A percentile compares a stretch with the other conserved stretches of the same genome.
These are phyloP conservation scores for Fraxinus greggii DNA, from an alignment of 305 asterid genomes.

Conservation along the genomic window DNA sequence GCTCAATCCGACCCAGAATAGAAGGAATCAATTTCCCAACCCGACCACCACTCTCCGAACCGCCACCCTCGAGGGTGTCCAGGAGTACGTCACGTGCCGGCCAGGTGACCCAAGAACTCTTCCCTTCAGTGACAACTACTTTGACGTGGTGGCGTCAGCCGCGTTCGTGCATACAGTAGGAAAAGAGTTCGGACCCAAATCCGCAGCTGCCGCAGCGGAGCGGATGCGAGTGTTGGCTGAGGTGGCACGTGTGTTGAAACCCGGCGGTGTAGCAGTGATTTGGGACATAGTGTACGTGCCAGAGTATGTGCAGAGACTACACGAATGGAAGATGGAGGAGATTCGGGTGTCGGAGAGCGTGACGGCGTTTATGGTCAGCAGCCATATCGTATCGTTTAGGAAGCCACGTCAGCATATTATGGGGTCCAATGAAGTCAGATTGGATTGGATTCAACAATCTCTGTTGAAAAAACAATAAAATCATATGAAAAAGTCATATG, in stretches of 20 bases:
- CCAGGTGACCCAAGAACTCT: conserved; percentile 82
- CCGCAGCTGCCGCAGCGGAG: conserved; percentile 91
- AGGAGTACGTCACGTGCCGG: conserved; percentile 95
- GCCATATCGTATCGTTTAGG: conserved; percentile 76
- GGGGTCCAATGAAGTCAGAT: conserved; percentile 72
- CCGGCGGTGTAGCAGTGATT: conserved; percentile 82
- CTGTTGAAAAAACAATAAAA: conserved; percentile 36
- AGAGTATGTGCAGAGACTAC: conserved; percentile 78
- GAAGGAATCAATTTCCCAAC: conserved; percentile 16
- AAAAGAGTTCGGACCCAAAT: conserved; percentile 73
- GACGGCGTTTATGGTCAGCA: conserved; percentile 86
- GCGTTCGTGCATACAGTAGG: conserved; percentile 88
- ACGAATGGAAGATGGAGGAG: conserved; percentile 86
- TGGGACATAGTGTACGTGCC: conserved; percentile 91
- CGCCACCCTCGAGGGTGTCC: conserved; percentile 86
- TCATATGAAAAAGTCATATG: conserved; percentile 8
- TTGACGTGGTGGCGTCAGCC: conserved; percentile 96
- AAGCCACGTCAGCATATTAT: conserved; percentile 82
- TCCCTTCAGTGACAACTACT: conserved; percentile 77
- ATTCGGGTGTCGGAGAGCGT: conserved; percentile 84
- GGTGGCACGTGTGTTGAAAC: conserved; percentile 78
- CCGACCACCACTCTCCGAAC: conserved; percentile 63
- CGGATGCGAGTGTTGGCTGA: conserved; percentile 80
- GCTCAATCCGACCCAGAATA: conserved; percentile 40
- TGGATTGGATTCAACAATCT: conserved; percentile 83